phyloP scores from a whole-genome alignment of 1,284 basidiomycete genomes.

The Cronartium quercuum region DNA sequence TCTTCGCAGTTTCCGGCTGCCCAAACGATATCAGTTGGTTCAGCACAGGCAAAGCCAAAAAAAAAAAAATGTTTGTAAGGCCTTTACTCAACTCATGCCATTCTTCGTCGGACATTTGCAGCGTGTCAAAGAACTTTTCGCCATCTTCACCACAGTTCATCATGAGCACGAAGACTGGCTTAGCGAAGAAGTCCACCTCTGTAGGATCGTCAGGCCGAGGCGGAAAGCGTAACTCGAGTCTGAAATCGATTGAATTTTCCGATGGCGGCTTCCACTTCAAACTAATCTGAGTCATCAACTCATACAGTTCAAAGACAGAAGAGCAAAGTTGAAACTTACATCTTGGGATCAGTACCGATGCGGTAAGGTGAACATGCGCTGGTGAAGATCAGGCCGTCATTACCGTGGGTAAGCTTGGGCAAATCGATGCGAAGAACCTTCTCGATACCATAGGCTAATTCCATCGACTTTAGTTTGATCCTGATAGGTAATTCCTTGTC shows the following conservation, averaged over 20 bases:
- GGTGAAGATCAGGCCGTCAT: slow-evolving; percentile 96
- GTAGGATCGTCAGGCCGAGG: slow-evolving; percentile 56
- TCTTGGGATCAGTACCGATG: slow-evolving; percentile 82
- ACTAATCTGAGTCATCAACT: slow-evolving; percentile 53
- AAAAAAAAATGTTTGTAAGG: slow-evolving; percentile 7
- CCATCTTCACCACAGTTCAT: slow-evolving; percentile 51
- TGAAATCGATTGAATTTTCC: slow-evolving; percentile 97
- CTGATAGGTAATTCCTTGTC: slow-evolving; percentile 51
- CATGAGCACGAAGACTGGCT: slow-evolving; percentile 73
- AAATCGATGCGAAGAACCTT: slow-evolving; percentile 78
- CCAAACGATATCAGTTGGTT: slow-evolving; percentile 6
- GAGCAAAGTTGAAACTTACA: slow-evolving; percentile 57
- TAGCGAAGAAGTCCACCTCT: slow-evolving; percentile 71
- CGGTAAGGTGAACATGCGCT: slow-evolving; percentile 76
- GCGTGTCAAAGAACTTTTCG: slow-evolving; percentile 80
- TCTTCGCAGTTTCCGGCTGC: slow-evolving; percentile 72
- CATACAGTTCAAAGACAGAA: slow-evolving; percentile 11
- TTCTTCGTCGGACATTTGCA: slow-evolving; percentile 79
- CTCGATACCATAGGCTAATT: slow-evolving; percentile 78
- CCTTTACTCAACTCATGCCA: slow-evolving; percentile 67
- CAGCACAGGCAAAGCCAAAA: too few relatives aligned
- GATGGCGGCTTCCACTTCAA: slow-evolving; percentile 98
- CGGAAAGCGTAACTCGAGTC: slow-evolving; percentile 85
- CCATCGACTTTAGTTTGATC: slow-evolving; percentile 79
- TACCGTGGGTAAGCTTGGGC: slow-evolving; percentile 81